These are phyloP conservation scores for Aspergillus sp. DNA, from an alignment of 2,329 filamentous ascomycete genomes.

Conservation along the genomic window DNA sequence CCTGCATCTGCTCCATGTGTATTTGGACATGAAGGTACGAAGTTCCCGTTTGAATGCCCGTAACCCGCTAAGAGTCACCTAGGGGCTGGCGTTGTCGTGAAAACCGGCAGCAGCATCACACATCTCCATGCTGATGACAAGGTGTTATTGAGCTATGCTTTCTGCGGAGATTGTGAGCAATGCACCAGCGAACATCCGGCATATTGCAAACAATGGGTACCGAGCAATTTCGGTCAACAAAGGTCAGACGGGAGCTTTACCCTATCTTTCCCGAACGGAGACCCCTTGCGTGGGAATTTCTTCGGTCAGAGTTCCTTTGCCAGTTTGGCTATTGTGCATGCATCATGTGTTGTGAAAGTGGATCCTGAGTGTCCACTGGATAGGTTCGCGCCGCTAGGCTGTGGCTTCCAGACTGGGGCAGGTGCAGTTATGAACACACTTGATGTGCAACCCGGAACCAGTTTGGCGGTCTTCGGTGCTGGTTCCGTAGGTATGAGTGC, in stretches of 20 bases:
- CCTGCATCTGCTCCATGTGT: conserved; percentile 19
- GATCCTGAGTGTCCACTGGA: conserved; percentile 19
- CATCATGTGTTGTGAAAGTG: conserved; percentile 19
- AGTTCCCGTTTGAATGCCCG: not conserved
- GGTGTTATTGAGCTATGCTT: conserved; percentile 34
- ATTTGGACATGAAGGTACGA: conserved; percentile 25
- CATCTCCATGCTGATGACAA: conserved; percentile 49
- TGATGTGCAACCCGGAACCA: conserved; percentile 15
- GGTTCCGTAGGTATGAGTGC: conserved; percentile 37
- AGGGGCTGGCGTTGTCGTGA: conserved; percentile 54
- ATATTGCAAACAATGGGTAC: conserved; percentile 18
- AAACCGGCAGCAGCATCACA: conserved; percentile 45
- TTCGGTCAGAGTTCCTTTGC: conserved; percentile 45
- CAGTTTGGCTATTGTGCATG: conserved; percentile 32
- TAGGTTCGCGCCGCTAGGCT: conserved; percentile 33
- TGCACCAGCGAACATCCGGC: conserved; percentile 21
- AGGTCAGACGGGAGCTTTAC: conserved; percentile 14
- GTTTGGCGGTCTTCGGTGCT: conserved; percentile 34
- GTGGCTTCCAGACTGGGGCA: conserved; percentile 35
- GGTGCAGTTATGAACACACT: conserved; percentile 29
- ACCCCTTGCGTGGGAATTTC: conserved; percentile 27
- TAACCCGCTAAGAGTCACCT: not conserved
- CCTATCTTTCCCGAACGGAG: conserved; percentile 4
- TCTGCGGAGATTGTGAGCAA: conserved; percentile 20
- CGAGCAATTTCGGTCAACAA: conserved; percentile 19